Conservation (phyloP, 805 yeast genomes). For the Ogataea chonburiensis region DNA sequence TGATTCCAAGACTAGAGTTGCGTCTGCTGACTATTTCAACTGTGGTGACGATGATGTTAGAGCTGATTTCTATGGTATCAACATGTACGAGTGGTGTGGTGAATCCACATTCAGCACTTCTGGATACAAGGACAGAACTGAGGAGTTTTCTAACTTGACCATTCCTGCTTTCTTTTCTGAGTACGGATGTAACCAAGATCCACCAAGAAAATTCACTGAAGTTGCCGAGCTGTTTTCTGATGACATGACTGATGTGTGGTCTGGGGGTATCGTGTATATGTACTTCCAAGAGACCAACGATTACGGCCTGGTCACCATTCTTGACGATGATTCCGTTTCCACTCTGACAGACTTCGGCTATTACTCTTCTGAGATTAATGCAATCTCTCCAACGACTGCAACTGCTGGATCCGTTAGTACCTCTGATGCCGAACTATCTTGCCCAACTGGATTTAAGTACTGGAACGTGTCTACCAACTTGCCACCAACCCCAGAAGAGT, state of each 20-base stretch:
- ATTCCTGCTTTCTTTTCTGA: constrained; percentile 79
- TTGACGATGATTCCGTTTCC: constrained; percentile 44
- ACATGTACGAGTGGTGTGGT: constrained; percentile 92
- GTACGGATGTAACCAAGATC: constrained; percentile 72
- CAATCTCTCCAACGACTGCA: constrained; percentile 53
- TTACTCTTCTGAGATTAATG: constrained; percentile 57
- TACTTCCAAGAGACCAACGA: constrained; percentile 74
- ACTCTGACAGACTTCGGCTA: constrained; percentile 64
- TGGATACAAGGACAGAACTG: constrained; percentile 66
- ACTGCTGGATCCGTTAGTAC: constrained; percentile 40
- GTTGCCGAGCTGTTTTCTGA: constrained; percentile 61
- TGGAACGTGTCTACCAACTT: constrained; percentile 69
- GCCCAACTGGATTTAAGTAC: constrained; percentile 55
- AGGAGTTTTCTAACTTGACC: constrained; percentile 61
- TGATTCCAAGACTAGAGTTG: constrained; percentile 62
- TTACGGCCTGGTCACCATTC: constrained; percentile 67
- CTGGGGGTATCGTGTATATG: constrained; percentile 89
- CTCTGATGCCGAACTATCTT: constrained; percentile 46
- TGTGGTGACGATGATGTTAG: constrained; percentile 65
- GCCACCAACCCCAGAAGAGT: constrained; percentile 77
- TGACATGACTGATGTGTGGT: constrained; percentile 82
- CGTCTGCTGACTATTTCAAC: constrained; percentile 70
- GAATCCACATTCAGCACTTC: constrained; percentile 52
- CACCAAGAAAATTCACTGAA: constrained; percentile 73
- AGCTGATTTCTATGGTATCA: constrained; percentile 84